Base-by-base conservation (phyloP, 768 basidiomycete species). In the Sutorius australiensis region DNA sequence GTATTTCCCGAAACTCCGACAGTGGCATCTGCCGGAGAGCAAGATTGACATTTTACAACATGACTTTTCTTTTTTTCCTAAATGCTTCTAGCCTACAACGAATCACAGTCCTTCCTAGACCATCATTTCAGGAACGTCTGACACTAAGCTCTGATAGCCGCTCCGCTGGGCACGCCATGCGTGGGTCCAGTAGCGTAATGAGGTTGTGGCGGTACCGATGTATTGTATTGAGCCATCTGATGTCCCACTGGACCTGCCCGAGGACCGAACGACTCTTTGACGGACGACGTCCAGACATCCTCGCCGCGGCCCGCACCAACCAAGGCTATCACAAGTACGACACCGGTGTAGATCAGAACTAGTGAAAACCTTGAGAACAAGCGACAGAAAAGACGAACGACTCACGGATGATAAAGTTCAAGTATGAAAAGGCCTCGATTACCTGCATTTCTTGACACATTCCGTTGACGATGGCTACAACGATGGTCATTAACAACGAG, bases 321-420 rank as follows among this genome's bases (percentile, higher is more conserved):
- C 39, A 63, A 47, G n/a, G 62, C 57, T 49, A 69, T 50, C 17
- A 65, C 46, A 9, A 59, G 37, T 21, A 77, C 53, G 9, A 54
- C 28, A 34, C 50, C 28, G 14, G 57, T 56, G 58, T 76, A 77
- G 9, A 58, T 39, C 41, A 72, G 32, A 9, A 74, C 76, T 76
- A 31, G 55, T 27, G 42, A 39, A 13, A 14, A 36, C 6, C n/a
- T 34, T 54, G 19, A 50, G 48, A n/a, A 42, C 11, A 39, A 43
- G 10, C 7, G 19, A 17, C 17, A 40, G 11, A 17, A 24, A 37
- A 47, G 17, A 12, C 7, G 19, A 16, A 12, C 12, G 14, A 60
- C 70, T 49, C 40, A 73, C 75, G 19, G 0, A 70, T 49, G 33
- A 73, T 53, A 56, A 73, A 76, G 52, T 58, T 64, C 44, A 76